Percentiles rank a stretch among this genome's conserved stretches.
Conservation (phyloP, 129 eudicot genomes). For the Flaveria brownii region DNA sequence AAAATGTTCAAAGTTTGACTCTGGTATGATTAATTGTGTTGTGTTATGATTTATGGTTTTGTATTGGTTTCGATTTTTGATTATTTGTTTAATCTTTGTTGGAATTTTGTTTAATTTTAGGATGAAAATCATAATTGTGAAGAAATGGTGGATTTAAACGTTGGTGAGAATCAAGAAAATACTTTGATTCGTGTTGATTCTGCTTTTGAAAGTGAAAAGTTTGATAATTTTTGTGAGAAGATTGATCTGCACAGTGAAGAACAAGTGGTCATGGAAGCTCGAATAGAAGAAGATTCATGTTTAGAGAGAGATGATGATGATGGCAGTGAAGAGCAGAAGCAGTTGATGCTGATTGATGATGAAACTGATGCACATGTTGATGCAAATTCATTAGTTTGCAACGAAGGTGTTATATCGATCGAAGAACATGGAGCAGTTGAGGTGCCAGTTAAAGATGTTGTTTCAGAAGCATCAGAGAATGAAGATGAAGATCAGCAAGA, state of each 20-base stretch:
- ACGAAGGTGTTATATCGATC: neutral
- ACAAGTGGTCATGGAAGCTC: conserved; percentile 15
- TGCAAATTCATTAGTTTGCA: neutral
- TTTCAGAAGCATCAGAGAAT: neutral
- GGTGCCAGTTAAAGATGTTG: neutral
- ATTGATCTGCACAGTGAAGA: conserved; percentile 22
- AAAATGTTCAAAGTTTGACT: conserved; percentile 17
- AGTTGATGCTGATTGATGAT: conserved; percentile 2
- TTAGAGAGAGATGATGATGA: neutral
- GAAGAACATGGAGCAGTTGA: conserved; percentile 20
- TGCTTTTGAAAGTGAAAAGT: conserved; percentile 12
- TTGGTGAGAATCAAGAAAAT: conserved; percentile 8
- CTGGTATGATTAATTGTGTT: conserved; percentile 31
- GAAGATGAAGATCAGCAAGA: conserved; percentile 18
- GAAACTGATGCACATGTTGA: conserved; percentile 9
- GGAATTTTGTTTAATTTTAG: conserved; percentile 32
- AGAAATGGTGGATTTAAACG: neutral
- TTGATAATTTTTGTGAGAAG: conserved; percentile 14
- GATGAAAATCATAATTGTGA: conserved; percentile 34
- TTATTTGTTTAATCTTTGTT: neutral
- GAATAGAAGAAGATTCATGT: conserved; percentile 20
- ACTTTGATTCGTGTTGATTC: conserved; percentile 22
- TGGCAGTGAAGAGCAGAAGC: conserved; percentile 11
- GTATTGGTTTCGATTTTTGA: neutral
- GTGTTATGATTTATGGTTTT: neutral